Percentiles rank a stretch among this genome's conserved stretches.
These are phyloP conservation scores for Nelumbo lutea DNA, from an alignment of 164 flowering plant genomes.

Conservation along the genomic window DNA sequence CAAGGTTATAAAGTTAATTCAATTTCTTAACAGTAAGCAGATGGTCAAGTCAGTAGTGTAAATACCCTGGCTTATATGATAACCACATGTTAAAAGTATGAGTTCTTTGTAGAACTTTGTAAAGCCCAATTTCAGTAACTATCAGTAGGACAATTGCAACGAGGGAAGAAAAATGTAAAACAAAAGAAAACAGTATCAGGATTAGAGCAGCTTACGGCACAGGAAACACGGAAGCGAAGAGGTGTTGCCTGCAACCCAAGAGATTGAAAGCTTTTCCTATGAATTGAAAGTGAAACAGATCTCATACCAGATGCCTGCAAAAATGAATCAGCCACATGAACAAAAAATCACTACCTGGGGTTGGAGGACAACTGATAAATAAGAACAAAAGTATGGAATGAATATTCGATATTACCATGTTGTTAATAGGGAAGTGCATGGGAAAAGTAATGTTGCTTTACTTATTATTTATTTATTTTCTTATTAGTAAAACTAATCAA, in stretches of 20 bases:
- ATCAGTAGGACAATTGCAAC: background rate
- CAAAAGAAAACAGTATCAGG: background rate
- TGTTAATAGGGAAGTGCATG: background rate
- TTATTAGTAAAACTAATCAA: too few species aligned
- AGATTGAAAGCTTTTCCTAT: conserved; percentile 37
- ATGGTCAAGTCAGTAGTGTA: too few species aligned
- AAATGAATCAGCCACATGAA: background rate
- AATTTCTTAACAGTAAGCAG: too few species aligned
- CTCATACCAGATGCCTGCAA: conserved; percentile 40
- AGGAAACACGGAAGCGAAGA: conserved; percentile 38
- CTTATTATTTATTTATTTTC: too few species aligned
- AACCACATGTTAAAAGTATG: background rate
- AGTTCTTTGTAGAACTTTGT: background rate
- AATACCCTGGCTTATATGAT: too few species aligned
- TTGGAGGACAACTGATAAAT: background rate
- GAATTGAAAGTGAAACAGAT: conserved; percentile 30
- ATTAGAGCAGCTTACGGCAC: conserved; percentile 45
- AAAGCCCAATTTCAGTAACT: background rate
- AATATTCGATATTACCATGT: background rate
- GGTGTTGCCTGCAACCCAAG: conserved; percentile 24
- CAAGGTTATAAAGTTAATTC: too few species aligned
- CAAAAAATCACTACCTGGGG: background rate
- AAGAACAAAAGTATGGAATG: background rate
- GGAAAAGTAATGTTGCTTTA: too few species aligned
- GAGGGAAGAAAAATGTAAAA: background rate